phyloP scores from a whole-genome alignment of 257 asterid species.

The Gentiana straminea region DNA sequence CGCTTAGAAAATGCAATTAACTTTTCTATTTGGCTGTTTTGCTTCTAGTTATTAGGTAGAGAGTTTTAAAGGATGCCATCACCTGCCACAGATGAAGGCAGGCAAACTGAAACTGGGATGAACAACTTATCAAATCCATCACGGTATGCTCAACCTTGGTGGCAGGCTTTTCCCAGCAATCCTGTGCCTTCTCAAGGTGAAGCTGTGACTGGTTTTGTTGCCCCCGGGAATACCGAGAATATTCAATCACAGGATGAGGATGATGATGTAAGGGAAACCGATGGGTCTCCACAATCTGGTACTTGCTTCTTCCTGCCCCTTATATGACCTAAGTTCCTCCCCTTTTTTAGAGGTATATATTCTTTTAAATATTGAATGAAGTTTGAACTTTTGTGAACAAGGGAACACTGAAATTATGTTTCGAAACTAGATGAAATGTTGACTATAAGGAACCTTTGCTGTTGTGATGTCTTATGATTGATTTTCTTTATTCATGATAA shows the following conservation, averaged over 20 bases:
- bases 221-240: slow-evolving; percentile 17
- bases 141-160: slow-evolving; percentile 53
- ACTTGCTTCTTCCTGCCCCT: not conserved
- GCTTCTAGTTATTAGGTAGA: not conserved
- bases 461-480: too few species aligned
- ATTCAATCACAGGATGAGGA: slow-evolving; percentile 19
- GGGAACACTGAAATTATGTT: too few species aligned
- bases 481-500: too few species aligned
- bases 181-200: slow-evolving; percentile 32
- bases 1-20: too few species aligned
- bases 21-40: too few species aligned
- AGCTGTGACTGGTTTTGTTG: slow-evolving; percentile 21
- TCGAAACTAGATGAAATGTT: too few species aligned
- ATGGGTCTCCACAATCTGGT: slow-evolving; percentile 38
- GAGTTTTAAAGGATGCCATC: slow-evolving; percentile 47
- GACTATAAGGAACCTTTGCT: too few species aligned
- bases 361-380: too few species aligned
- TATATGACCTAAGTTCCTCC: too few species aligned
- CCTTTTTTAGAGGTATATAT: too few species aligned
- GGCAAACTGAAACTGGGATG: slow-evolving; percentile 34
- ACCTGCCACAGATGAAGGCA: slow-evolving; percentile 37
- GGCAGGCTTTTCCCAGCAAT: slow-evolving; percentile 52
- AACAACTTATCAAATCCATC: slow-evolving; percentile 30
- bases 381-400: too few species aligned
- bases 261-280: slow-evolving; percentile 28